Conservation (phyloP, 305 asterid genomes). For the Withania somnifera region DNA sequence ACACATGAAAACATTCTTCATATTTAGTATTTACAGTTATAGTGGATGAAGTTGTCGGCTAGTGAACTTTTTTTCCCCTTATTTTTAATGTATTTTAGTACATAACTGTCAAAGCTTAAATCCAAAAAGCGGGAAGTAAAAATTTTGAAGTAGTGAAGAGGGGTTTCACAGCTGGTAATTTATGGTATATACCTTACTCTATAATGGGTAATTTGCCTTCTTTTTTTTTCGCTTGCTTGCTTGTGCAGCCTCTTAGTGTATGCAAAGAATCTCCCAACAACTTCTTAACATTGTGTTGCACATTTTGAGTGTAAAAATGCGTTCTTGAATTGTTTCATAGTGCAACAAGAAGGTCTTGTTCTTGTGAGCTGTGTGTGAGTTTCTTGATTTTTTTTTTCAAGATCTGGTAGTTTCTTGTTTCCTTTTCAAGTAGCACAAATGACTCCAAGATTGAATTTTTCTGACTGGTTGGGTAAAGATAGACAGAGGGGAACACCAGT, state of each 20-base stretch:
- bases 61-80: not conserved
- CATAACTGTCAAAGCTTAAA: not conserved
- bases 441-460: constrained; percentile 53
- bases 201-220: constrained; percentile 21
- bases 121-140: not conserved
- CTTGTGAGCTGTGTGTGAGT: too few species aligned
- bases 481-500: constrained; percentile 42
- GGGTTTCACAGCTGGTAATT: not conserved
- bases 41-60: not conserved
- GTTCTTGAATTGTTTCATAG: too few species aligned
- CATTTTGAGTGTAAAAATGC: not conserved
- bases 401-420: not conserved
- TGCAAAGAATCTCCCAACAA: constrained; percentile 39
- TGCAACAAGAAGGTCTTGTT: too few species aligned
- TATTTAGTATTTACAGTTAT: not conserved
- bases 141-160: not conserved
- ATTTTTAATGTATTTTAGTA: not conserved
- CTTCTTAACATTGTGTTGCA: constrained; percentile 5
- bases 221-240: constrained; percentile 13
- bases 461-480: constrained; percentile 31
- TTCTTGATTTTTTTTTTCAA: constrained; percentile 9
- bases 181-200: constrained; percentile 42
- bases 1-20: not conserved
- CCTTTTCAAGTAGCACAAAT: constrained; percentile 16
- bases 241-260: constrained; percentile 31